phyloP scores from a whole-genome alignment of 1,284 basidiomycete genomes.

The Anthracocystis walkeri region DNA sequence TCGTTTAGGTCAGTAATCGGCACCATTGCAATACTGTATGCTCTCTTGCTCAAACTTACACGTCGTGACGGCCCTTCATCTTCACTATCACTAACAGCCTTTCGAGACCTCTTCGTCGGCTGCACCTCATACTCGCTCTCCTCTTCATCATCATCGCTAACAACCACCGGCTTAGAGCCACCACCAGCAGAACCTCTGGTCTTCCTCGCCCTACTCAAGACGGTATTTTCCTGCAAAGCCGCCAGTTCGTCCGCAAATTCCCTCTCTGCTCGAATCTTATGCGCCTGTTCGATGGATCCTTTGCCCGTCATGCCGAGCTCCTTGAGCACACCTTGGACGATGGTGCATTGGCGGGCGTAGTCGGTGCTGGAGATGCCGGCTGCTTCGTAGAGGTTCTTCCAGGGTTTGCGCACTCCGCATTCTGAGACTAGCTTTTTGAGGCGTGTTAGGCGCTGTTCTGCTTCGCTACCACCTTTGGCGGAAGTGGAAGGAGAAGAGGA shows the following conservation, averaged over 20 bases:
- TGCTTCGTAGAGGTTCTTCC: slow-evolving; percentile 51
- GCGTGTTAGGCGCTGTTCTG: slow-evolving; percentile 30
- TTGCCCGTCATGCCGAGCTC: slow-evolving; percentile 47
- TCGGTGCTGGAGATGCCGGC: slow-evolving; percentile 22
- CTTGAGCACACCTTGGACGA: slow-evolving; percentile 37
- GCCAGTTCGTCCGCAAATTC: slow-evolving; percentile 48
- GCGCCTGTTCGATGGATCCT: slow-evolving; percentile 41
- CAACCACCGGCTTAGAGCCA: background rate
- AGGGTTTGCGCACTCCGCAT: slow-evolving; percentile 45
- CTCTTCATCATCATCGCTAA: slow-evolving; percentile 4
- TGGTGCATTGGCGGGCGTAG: slow-evolving; percentile 19
- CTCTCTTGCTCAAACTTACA: slow-evolving; percentile 11
- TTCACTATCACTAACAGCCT: slow-evolving; percentile 16
- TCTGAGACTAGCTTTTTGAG: slow-evolving; percentile 49
- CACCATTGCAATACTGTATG: background rate
- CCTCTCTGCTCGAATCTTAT: slow-evolving; percentile 36
- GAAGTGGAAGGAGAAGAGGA: background rate
- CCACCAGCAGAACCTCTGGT: slow-evolving; percentile 8
- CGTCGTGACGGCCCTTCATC: slow-evolving; percentile 29
- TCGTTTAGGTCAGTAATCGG: too few relatives aligned
- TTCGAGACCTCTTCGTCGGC: background rate
- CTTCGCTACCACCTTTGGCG: slow-evolving; percentile 13
- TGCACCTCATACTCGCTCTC: slow-evolving; percentile 29
- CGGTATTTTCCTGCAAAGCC: slow-evolving; percentile 26
- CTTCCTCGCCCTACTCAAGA: slow-evolving; percentile 9